Evolutionary conservation across 2,329 filamentous ascomycete genomes (phyloP).

Genomic region (Colletotrichum sansevieriae): DNA sequence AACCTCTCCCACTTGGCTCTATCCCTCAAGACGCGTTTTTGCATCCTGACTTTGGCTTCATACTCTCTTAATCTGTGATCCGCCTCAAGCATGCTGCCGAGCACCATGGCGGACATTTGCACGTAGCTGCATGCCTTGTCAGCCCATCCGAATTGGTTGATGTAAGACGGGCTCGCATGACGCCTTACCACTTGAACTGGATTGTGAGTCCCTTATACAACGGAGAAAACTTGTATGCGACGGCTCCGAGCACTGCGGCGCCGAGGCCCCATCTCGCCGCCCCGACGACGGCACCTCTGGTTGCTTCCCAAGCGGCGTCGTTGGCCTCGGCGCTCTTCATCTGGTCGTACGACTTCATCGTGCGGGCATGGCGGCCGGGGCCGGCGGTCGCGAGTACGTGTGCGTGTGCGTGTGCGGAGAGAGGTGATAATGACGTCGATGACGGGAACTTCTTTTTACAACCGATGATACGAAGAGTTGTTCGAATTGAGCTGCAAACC

Average conservation of each 20-base stretch:
- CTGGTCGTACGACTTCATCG: constrained; percentile 66
- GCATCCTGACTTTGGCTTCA: constrained; percentile 73
- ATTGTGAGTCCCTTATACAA: constrained; percentile 79
- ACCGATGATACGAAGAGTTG: constrained; percentile 1
- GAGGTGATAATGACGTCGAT: constrained; percentile 32
- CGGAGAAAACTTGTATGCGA: constrained; percentile 75
- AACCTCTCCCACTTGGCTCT: constrained; percentile 77
- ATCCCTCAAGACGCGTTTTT: constrained; percentile 73
- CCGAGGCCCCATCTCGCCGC: constrained; percentile 80
- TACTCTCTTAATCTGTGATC: constrained; percentile 76
- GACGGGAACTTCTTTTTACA: not conserved
- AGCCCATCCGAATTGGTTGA: constrained; percentile 1
- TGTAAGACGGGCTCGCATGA: not conserved
- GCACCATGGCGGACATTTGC: constrained; percentile 88
- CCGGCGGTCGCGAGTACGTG: not conserved
- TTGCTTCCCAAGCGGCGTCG: constrained; percentile 79
- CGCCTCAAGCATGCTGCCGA: constrained; percentile 82
- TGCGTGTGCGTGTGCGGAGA: constrained; percentile 4
- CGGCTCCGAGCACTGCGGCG: constrained; percentile 70
- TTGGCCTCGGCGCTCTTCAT: constrained; percentile 76
- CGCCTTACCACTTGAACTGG: constrained; percentile 81
- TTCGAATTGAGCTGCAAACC: not conserved
- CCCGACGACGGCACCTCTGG: constrained; percentile 74
- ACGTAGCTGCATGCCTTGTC: constrained; percentile 69
- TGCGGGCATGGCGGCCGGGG: constrained; percentile 33